Base-by-base conservation (phyloP, 2,329 filamentous ascomycete species). In the Pyrenochaeta sp. region DNA sequence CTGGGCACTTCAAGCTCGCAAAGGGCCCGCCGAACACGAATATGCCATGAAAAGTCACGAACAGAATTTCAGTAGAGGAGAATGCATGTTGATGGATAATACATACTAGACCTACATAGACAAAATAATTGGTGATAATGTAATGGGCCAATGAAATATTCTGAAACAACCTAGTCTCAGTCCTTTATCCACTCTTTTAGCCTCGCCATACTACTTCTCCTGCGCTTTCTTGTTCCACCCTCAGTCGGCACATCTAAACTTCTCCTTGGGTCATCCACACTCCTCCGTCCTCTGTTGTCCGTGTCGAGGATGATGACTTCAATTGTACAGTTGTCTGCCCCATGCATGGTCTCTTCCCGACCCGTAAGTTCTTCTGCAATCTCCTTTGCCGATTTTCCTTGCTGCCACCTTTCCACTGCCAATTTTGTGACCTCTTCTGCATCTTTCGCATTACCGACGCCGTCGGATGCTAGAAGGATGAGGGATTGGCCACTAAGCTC, bases 241-340 rank as follows among this genome's bases (percentile, higher is more conserved):
- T 57, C 54, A 2, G 20, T 18, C 12, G 54, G 51, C 2, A 60
- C 33, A 9, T 57, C 54, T 10, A 60, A 40, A 35, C 56, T 57
- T 15, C 42, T 21, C 14, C 56, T 49, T 11, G 49, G 46, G 10
- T 54, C 48, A 18, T 60, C 54, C 15, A 56, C 42, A 23, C 58
- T 57, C 37, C 61, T 52, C 11, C 49, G 20, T 1, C 56, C 49
- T 3, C 58, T 60, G 12, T 35, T 35, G 18, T 58, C 56, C 10
- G 61, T 61, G 27, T 64, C 61, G 4, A 64, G 39, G 7, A 61
- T 56, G 4, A 68, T 51, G 4, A 68, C 44, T 3, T 67, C 12
- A 2, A 68, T 59, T 1, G 66, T 67, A 14, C 64, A 66, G 21
- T 68, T 68, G 23, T 68, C 66, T 4, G 66, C 63, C 4, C 47